These are phyloP conservation scores for Candida labiduridarum DNA, from an alignment of 1,139 yeast genomes.

Conservation along the genomic window DNA sequence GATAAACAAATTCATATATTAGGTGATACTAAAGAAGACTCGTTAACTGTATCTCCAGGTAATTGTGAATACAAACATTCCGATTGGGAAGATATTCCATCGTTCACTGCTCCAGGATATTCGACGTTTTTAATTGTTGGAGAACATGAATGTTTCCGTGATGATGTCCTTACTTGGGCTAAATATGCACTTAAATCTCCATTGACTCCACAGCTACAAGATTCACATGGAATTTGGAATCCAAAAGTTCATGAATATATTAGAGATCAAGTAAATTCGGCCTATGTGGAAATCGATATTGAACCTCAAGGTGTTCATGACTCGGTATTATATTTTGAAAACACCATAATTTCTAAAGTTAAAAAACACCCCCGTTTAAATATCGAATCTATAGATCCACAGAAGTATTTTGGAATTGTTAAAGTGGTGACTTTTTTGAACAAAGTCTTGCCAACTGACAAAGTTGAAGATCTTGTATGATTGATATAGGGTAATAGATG, in stretches of 20 bases:
- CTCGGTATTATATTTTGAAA: slow-evolving; percentile 36
- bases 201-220: slow-evolving; percentile 25
- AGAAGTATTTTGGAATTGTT: slow-evolving; percentile 30
- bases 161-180: slow-evolving; percentile 42
- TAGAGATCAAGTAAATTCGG: slow-evolving; percentile 17
- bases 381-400: slow-evolving; percentile 19
- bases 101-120: slow-evolving; percentile 26
- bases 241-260: slow-evolving; percentile 22
- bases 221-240: slow-evolving; percentile 26
- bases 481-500: not conserved
- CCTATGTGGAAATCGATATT: slow-evolving; percentile 26
- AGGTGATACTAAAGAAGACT: slow-evolving; percentile 15
- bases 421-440: slow-evolving; percentile 31
- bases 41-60: slow-evolving; percentile 20
- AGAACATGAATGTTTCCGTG: slow-evolving; percentile 48
- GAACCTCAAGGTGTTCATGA: slow-evolving; percentile 53
- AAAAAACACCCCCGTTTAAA: slow-evolving; percentile 12
- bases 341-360: slow-evolving; percentile 19
- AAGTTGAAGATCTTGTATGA: not conserved
- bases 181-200: slow-evolving; percentile 35
- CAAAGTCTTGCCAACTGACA: slow-evolving; percentile 17
- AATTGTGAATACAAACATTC: slow-evolving; percentile 18
- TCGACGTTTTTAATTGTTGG: slow-evolving; percentile 39
- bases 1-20: slow-evolving; percentile 9
- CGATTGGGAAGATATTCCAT: slow-evolving; percentile 41